These are phyloP conservation scores for Naganishia sp. DNA, from an alignment of 1,284 basidiomycete species.

Conservation along the genomic window DNA sequence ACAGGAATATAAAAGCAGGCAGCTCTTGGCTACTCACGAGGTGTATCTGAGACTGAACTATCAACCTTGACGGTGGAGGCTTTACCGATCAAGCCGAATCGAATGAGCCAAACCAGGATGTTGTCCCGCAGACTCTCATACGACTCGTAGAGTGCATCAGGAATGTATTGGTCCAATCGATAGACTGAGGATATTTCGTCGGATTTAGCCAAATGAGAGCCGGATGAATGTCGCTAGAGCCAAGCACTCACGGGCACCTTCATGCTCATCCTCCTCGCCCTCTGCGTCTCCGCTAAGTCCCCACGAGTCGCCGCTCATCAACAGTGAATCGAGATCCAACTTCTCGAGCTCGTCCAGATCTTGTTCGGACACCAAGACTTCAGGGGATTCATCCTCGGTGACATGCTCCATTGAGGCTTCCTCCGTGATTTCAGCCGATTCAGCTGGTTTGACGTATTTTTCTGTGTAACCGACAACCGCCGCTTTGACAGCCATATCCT, in stretches of 20 bases:
- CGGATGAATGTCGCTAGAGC: background rate
- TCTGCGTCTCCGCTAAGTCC: constrained; percentile 21
- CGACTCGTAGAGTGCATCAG: constrained; percentile 73
- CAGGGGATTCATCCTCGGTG: constrained; percentile 40
- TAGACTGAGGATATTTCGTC: constrained; percentile 63
- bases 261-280: constrained; percentile 32
- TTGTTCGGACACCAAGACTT: constrained; percentile 47
- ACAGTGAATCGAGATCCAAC: constrained; percentile 70
- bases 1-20: background rate
- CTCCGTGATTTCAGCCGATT: constrained; percentile 43
- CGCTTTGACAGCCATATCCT: constrained; percentile 97
- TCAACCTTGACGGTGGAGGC: constrained; percentile 32
- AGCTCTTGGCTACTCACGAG: constrained; percentile 41
- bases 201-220: background rate
- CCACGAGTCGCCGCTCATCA: constrained; percentile 71
- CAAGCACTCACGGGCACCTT: constrained; percentile 35
- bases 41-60: constrained; percentile 37
- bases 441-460: constrained; percentile 59
- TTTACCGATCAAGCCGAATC: constrained; percentile 63
- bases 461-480: constrained; percentile 92
- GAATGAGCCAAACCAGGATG: constrained; percentile 66
- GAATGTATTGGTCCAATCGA: constrained; percentile 79
- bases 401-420: constrained; percentile 42
- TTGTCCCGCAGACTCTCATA: constrained; percentile 71
- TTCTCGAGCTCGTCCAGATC: constrained; percentile 69